phyloP scores from a whole-genome alignment of 768 basidiomycete genomes.

The Tulasnella sp. region DNA sequence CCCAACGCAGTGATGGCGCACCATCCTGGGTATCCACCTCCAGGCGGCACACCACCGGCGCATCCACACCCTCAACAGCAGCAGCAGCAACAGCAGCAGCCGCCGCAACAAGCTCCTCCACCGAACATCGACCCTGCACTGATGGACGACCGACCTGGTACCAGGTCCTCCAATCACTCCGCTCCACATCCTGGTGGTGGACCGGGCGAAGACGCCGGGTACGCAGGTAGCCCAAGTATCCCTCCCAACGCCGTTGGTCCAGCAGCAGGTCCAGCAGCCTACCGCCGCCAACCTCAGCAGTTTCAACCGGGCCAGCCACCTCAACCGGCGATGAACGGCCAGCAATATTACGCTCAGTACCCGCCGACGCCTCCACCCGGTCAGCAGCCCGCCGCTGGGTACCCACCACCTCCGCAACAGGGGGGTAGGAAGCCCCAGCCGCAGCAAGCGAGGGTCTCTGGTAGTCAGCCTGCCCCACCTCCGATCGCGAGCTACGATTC shows the following conservation, averaged over 20 bases:
- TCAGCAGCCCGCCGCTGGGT: neutral
- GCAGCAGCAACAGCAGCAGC: neutral
- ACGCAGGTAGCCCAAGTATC: neutral
- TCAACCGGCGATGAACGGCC: neutral
- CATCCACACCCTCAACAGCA: neutral
- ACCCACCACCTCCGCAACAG: neutral
- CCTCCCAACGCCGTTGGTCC: neutral
- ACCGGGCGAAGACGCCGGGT: neutral
- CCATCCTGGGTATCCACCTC: neutral
- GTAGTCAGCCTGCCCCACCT: neutral
- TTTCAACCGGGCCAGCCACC: neutral
- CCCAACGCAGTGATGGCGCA: neutral
- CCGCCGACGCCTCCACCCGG: neutral
- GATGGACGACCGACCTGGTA: neutral
- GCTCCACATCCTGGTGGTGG: neutral
- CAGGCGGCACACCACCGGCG: neutral
- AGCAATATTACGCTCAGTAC: neutral
- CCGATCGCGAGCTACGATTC: neutral
- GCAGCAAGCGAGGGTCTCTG: too few relatives aligned
- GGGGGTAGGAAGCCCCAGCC: neutral
- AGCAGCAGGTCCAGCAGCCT: neutral
- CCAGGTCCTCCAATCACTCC: neutral
- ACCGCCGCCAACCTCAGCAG: neutral
- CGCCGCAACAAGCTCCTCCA: neutral
- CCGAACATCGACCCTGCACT: constrained; percentile 1